Percentiles rank a stretch among this genome's conserved stretches.
Conservation (phyloP, 257 asterid species). For the Plantago ovata region DNA sequence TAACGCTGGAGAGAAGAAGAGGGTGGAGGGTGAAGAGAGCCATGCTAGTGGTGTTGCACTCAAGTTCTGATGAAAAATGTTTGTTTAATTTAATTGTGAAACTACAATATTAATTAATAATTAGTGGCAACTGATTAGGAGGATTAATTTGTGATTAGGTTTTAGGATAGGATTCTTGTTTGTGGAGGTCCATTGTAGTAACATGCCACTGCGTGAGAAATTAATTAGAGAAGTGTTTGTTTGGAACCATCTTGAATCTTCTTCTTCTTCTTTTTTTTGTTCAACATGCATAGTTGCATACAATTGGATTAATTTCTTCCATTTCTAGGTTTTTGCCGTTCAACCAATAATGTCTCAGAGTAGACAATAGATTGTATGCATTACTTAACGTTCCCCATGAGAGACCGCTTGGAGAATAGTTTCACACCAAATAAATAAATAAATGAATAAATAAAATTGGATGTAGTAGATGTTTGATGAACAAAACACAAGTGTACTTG, state of each 20-base stretch:
- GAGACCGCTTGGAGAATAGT: too few species aligned
- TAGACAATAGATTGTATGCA: too few species aligned
- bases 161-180: slow-evolving; percentile 12
- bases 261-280: too few species aligned
- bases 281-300: too few species aligned
- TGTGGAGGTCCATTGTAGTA: background rate
- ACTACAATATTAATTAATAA: slow-evolving; percentile 1
- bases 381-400: too few species aligned
- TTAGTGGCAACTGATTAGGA: slow-evolving; percentile 16
- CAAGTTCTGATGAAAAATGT: slow-evolving; percentile 37
- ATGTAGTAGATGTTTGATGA: too few species aligned
- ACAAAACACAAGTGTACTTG: too few species aligned
- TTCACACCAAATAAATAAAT: too few species aligned
- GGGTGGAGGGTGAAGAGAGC: slow-evolving; percentile 53
- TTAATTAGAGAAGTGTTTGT: slow-evolving; percentile 24
- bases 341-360: too few species aligned
- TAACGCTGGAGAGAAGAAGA: slow-evolving; percentile 46
- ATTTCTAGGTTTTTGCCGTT: too few species aligned
- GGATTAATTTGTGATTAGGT: slow-evolving; percentile 7
- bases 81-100: background rate
- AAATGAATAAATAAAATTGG: too few species aligned
- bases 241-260: slow-evolving; percentile 14
- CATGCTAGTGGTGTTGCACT: slow-evolving; percentile 55
- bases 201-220: slow-evolving; percentile 1
- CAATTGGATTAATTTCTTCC: too few species aligned